Conservation (phyloP, 2,329 filamentous ascomycete genomes). For the Claviceps quebecensis region DNA sequence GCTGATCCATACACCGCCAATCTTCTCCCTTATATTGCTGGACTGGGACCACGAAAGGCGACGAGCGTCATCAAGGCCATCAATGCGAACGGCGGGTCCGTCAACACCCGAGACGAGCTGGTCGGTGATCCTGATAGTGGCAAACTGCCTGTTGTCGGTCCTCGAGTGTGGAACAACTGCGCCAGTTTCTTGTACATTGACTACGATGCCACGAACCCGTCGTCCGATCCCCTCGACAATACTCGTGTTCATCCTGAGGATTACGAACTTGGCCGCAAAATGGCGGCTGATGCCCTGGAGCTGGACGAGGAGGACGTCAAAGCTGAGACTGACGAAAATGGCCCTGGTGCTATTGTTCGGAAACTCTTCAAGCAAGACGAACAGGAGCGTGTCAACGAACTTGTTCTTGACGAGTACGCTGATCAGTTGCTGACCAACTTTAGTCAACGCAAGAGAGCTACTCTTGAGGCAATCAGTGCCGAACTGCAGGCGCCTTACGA, state of each 20-base stretch:
- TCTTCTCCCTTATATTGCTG: slow-evolving; percentile 78
- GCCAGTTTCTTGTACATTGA: slow-evolving; percentile 88
- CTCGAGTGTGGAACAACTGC: slow-evolving; percentile 90
- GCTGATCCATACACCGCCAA: slow-evolving; percentile 70
- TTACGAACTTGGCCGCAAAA: slow-evolving; percentile 94
- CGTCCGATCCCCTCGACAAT: slow-evolving; percentile 87
- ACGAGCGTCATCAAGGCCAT: slow-evolving; percentile 63
- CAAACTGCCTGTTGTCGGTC: slow-evolving; percentile 66
- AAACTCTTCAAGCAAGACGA: slow-evolving; percentile 91
- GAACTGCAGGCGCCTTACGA: slow-evolving; percentile 90
- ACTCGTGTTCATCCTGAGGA: slow-evolving; percentile 97
- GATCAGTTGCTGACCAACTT: slow-evolving; percentile 89
- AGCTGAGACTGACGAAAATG: slow-evolving; percentile 81
- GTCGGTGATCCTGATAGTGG: slow-evolving; percentile 75
- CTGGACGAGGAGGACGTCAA: slow-evolving; percentile 97
- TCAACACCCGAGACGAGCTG: slow-evolving; percentile 74
- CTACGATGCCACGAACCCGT: slow-evolving; percentile 67
- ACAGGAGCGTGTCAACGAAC: slow-evolving; percentile 88
- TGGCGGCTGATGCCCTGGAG: slow-evolving; percentile 92
- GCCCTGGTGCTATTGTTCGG: slow-evolving; percentile 77
- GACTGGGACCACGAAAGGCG: slow-evolving; percentile 84
- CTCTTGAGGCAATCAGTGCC: slow-evolving; percentile 87
- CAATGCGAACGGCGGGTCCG: slow-evolving; percentile 75
- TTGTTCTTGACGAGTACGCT: slow-evolving; percentile 92
- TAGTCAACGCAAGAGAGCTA: slow-evolving; percentile 87